Conservation (phyloP, 371 early-diverging fungal species). For the Mucor velutinosus region DNA sequence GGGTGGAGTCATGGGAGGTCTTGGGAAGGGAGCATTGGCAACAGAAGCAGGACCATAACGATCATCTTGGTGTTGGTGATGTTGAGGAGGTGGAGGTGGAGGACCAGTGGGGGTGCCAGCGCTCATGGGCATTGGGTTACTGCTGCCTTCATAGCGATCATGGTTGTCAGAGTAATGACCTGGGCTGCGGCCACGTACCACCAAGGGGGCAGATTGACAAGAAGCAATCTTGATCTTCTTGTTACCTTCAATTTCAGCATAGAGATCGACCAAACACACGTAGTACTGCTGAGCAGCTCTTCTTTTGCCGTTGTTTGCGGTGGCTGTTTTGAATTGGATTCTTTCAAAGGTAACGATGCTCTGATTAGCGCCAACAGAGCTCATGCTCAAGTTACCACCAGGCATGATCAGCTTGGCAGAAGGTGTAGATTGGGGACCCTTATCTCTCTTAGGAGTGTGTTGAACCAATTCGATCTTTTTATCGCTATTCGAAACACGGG, state of each 20-base stretch:
- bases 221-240: constrained; percentile 63
- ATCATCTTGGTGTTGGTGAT: constrained; percentile 17
- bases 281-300: constrained; percentile 93
- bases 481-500: constrained; percentile 75
- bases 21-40: constrained; percentile 19
- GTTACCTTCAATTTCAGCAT: constrained; percentile 64
- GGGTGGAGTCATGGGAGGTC: constrained; percentile 39
- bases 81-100: constrained; percentile 17
- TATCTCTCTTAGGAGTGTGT: constrained; percentile 94
- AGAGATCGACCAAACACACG: constrained; percentile 70
- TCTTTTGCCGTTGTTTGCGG: constrained; percentile 91
- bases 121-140: constrained; percentile 5
- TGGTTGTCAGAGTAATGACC: constrained; percentile 84
- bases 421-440: constrained; percentile 86
- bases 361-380: constrained; percentile 56
- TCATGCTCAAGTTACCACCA: constrained; percentile 60
- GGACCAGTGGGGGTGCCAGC: not conserved
- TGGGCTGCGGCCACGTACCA: constrained; percentile 93
- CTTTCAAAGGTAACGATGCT: constrained; percentile 85
- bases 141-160: constrained; percentile 23
- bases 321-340: constrained; percentile 94
- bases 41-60: constrained; percentile 12
- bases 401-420: constrained; percentile 60
- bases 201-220: constrained; percentile 78
- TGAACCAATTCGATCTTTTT: constrained; percentile 84